Base-by-base conservation (phyloP, 2,329 filamentous ascomycete genomes). In the Pseudopithomyces maydicus region DNA sequence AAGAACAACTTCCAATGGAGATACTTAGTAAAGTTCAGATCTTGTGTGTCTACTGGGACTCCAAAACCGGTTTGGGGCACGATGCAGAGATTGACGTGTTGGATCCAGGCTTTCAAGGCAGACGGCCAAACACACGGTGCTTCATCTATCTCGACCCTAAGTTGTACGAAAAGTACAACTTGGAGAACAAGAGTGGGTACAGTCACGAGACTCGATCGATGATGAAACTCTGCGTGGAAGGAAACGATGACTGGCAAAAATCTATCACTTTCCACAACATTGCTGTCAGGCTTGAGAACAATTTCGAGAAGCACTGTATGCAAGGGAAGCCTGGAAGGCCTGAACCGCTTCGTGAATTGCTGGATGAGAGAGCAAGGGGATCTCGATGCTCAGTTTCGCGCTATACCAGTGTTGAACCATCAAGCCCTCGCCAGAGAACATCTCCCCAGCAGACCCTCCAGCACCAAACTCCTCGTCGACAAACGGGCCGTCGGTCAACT, bases 201-300 rank as follows among this genome's bases (percentile, higher is more conserved):
- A 63, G 61, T 20, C 32, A 63, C 15, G 41, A 63, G 56, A 63
- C 61, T 54, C 54, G 45, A 23, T 52, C 33, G 46, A 63, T 19
- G n/a, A 59, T 63, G 3, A 58, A 60, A 51, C 46, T 20, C n/a
- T 22, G 57, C 19, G 38, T 36, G 47, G 54, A 48, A 43, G 33
- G 52, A 29, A 60, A 52, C 39, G 33, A 56, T n/a, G 20, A 62
- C 41, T 20, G 22, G 54, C 26, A 61, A 55, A 63, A 58, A 32
- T 55, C 32, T n/a, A 54, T 55, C 44, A 23, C 50, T 11, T 14
- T 63, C 22, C 22, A 61, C 15, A 63, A 61, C 15, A 63, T 47
- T 49, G 42, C 42, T 6, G 56, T 61, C 1, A 48, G 43, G 11
- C 54, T 63, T 45, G 36, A 63, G 20, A 61, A 63, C 35, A 26